phyloP scores from a whole-genome alignment of 441 rosid species.

The Dalechampia spathulata region DNA sequence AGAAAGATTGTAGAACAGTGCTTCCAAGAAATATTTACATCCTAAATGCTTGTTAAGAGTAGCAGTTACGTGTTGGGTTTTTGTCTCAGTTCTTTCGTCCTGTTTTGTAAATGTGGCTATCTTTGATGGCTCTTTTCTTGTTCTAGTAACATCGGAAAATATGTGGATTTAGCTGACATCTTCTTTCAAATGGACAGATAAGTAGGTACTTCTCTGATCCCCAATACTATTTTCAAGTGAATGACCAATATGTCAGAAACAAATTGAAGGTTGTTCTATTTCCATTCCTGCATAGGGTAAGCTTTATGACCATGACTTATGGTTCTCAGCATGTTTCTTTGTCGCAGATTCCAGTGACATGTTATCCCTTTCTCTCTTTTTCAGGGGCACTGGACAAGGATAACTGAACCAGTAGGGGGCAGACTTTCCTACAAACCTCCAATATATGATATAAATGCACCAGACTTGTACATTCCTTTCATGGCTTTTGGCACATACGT shows the following conservation, averaged over 20 bases:
- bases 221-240: conserved; percentile 25
- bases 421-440: conserved; percentile 17
- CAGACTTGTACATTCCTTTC: conserved; percentile 25
- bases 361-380: too few species aligned
- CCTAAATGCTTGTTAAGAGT: too few species aligned
- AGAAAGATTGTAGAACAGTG: too few species aligned
- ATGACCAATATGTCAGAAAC: conserved; percentile 23
- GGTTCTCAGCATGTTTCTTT: too few species aligned
- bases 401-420: conserved; percentile 8
- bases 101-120: too few species aligned
- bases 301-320: neutral
- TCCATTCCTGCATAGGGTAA: conserved; percentile 26
- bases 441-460: conserved; percentile 27
- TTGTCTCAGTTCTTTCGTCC: too few species aligned
- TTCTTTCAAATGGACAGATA: too few species aligned
- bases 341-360: too few species aligned
- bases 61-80: too few species aligned
- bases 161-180: too few species aligned
- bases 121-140: neutral
- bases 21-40: too few species aligned
- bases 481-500: conserved; percentile 27
- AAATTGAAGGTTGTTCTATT: conserved; percentile 24
- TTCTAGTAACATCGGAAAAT: too few species aligned
- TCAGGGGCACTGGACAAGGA: conserved; percentile 26
- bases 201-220: conserved; percentile 17